These are phyloP conservation scores for Leavenworthia alabamica DNA, from an alignment of 345 rosid species.

Conservation along the genomic window DNA sequence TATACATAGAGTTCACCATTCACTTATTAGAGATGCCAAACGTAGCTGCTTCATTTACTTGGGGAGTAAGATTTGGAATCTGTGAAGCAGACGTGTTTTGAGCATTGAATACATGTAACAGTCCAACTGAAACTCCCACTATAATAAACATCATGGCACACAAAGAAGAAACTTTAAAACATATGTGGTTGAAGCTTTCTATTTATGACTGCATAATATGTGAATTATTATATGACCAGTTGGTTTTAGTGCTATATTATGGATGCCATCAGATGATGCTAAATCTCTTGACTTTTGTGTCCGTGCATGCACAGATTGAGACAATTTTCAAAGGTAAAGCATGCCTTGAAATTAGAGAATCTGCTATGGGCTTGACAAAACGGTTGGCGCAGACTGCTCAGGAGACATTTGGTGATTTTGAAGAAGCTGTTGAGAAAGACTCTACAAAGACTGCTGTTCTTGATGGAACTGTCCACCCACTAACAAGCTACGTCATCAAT, in stretches of 20 bases:
- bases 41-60: neutral
- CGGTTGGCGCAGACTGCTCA: constrained; percentile 88
- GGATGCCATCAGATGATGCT: neutral
- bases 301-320: constrained; percentile 56
- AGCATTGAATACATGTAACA: neutral
- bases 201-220: neutral
- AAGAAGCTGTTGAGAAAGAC: constrained; percentile 97
- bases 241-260: neutral
- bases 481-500: constrained; percentile 97
- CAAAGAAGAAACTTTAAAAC: neutral
- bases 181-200: constrained; percentile 5
- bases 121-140: neutral
- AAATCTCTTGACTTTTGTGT: constrained; percentile 8
- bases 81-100: neutral
- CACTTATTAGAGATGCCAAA: constrained; percentile 9
- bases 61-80: neutral
- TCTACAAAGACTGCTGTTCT: constrained; percentile 85
- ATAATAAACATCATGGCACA: neutral
- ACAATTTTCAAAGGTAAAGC: constrained; percentile 73
- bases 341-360: constrained; percentile 82
- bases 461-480: constrained; percentile 96
- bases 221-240: neutral
- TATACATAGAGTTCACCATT: neutral
- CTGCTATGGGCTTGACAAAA: constrained; percentile 78
- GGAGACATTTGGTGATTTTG: constrained; percentile 96